These are phyloP conservation scores for Eudorina sp. DNA, from an alignment of 139 green algal genomes.

Conservation along the genomic window DNA sequence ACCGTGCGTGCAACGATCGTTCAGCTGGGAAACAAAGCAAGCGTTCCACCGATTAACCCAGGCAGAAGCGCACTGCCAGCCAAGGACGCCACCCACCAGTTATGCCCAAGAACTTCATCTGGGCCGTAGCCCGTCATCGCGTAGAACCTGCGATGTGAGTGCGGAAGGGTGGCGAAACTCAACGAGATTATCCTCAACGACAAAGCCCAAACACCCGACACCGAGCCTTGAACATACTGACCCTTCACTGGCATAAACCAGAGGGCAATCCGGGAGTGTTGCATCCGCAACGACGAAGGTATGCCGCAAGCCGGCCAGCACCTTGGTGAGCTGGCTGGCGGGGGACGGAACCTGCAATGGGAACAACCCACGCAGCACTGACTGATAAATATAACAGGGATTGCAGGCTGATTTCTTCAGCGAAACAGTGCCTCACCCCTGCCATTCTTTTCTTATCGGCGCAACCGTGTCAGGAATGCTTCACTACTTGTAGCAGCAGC, in stretches of 20 bases:
- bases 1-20: not conserved
- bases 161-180: not conserved
- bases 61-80: not conserved
- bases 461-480: not conserved
- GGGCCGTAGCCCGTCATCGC: conserved; percentile 96
- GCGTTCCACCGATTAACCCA: too few relatives aligned
- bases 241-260: conserved; percentile 95
- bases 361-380: not conserved
- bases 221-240: conserved; percentile 28
- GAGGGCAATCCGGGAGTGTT: conserved; percentile 93
- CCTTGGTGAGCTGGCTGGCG: conserved; percentile 78
- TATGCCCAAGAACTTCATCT: conserved; percentile 96
- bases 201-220: too few relatives aligned
- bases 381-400: not conserved
- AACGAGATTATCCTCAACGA: not conserved
- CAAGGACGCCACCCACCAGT: conserved; percentile 83
- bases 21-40: not conserved
- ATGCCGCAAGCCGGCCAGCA: conserved; percentile 87
- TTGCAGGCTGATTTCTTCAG: not conserved
- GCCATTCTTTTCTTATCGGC: conserved; percentile 13
- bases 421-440: conserved; percentile 7
- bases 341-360: conserved; percentile 43
- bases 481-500: not conserved
- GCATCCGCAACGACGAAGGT: conserved; percentile 97
- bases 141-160: conserved; percentile 85